Conservation (phyloP, 495 filamentous ascomycete genomes). For the Rhizodiscina lignyota region DNA sequence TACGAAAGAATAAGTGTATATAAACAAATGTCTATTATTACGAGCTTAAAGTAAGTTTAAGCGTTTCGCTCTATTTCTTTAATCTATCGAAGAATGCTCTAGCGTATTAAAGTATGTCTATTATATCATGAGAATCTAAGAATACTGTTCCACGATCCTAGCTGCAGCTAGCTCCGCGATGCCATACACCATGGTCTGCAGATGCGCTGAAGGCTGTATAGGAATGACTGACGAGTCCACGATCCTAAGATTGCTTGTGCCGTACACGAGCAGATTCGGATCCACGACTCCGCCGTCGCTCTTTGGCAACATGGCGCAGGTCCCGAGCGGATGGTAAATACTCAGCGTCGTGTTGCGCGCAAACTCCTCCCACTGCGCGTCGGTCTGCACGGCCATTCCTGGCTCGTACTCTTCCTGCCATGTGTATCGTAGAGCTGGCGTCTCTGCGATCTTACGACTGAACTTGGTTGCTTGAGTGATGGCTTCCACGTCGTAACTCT, state of each 20-base stretch:
- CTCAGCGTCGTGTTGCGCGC: conserved; percentile 2
- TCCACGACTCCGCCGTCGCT: conserved; percentile 7
- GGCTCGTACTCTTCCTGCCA: conserved; percentile 6
- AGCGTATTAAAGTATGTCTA: background rate
- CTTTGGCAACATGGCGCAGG: background rate
- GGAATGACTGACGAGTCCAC: conserved; percentile 14
- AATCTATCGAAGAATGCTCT: background rate
- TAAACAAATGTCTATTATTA: too few species aligned
- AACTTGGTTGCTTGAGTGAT: conserved; percentile 4
- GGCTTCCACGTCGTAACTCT: conserved; percentile 7
- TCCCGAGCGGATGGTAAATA: conserved; percentile 3
- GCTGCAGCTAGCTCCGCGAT: conserved; percentile 12
- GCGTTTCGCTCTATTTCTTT: too few species aligned
- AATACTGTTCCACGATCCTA: conserved; percentile 5
- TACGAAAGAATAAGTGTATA: too few species aligned
- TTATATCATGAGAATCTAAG: too few species aligned
- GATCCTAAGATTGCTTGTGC: conserved; percentile 9
- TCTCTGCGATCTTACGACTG: conserved; percentile 5
- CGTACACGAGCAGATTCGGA: conserved; percentile 10
- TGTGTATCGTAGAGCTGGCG: conserved; percentile 1
- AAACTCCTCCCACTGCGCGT: conserved; percentile 7
- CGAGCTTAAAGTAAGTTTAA: too few species aligned
- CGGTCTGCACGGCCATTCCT: conserved; percentile 3
- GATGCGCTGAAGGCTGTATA: conserved; percentile 4
- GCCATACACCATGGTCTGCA: conserved; percentile 7